These are phyloP conservation scores for Dipodascopsis tothii DNA, from an alignment of 805 yeast genomes.

Conservation along the genomic window DNA sequence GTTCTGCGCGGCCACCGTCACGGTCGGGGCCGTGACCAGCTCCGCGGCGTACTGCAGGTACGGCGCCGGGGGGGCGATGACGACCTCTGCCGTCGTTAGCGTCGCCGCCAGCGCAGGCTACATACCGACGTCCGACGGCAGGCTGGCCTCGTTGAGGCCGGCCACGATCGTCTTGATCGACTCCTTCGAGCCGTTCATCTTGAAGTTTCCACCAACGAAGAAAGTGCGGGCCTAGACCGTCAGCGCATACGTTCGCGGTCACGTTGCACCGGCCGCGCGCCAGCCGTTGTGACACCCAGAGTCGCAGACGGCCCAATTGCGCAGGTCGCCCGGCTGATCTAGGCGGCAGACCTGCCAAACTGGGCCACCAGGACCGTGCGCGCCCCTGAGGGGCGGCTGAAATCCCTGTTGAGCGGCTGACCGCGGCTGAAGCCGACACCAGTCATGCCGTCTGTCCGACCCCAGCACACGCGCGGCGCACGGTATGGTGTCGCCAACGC, in stretches of 20 bases:
- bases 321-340: too few species aligned
- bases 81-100: slow-evolving; percentile 48
- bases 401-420: too few species aligned
- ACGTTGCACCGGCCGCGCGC: neutral
- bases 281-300: neutral
- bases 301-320: too few species aligned
- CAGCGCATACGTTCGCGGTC: neutral
- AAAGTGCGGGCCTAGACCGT: slow-evolving; percentile 65
- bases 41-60: slow-evolving; percentile 72
- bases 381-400: too few species aligned
- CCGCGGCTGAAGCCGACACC: too few species aligned
- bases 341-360: too few species aligned
- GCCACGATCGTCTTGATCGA: slow-evolving; percentile 79
- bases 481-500: too few species aligned
- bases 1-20: slow-evolving; percentile 85
- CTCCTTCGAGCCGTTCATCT: slow-evolving; percentile 90
- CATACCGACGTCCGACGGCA: slow-evolving; percentile 62
- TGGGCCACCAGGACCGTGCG: too few species aligned
- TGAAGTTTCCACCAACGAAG: slow-evolving; percentile 99
- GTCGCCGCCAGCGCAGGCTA: neutral
- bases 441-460: too few species aligned
- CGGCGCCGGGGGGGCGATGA: slow-evolving; percentile 92
- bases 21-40: slow-evolving; percentile 59
- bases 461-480: too few species aligned
- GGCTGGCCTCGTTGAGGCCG: slow-evolving; percentile 66